These are phyloP conservation scores for Rhodotorula kratochvilovae DNA, from an alignment of 768 basidiomycete species.

Conservation along the genomic window DNA sequence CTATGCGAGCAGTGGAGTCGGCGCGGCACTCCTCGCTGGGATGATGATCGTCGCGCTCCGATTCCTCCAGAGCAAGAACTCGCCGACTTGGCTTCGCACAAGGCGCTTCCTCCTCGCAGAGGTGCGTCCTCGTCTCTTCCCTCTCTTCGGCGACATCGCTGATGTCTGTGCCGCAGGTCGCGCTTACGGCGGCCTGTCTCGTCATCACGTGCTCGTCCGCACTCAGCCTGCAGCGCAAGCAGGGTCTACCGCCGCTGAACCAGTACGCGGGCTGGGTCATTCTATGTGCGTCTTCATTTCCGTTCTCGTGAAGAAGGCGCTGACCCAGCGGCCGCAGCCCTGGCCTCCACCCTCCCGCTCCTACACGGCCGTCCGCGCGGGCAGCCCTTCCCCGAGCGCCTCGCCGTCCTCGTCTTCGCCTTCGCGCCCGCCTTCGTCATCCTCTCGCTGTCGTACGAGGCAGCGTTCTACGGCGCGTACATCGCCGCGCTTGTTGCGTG, in stretches of 20 bases:
- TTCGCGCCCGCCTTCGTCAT: slow-evolving; percentile 72
- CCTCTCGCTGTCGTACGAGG: slow-evolving; percentile 75
- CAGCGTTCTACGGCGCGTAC: slow-evolving; percentile 71
- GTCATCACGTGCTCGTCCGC: slow-evolving; percentile 60
- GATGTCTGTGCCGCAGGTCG: not conserved
- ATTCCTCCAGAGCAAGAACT: not conserved
- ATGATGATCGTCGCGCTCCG: not conserved
- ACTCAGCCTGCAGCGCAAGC: slow-evolving; percentile 60
- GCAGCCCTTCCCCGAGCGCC: slow-evolving; percentile 34
- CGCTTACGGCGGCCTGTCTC: slow-evolving; percentile 49
- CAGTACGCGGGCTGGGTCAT: slow-evolving; percentile 64
- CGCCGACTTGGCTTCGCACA: slow-evolving; percentile 4
- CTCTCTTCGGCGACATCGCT: not conserved
- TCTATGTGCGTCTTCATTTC: slow-evolving; percentile 53
- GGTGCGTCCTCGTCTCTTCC: not conserved
- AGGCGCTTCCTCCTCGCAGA: slow-evolving; percentile 2
- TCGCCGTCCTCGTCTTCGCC: slow-evolving; percentile 55
- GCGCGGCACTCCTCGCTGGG: not conserved
- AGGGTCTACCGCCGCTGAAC: slow-evolving; percentile 60
- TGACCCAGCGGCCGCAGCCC: not conserved
- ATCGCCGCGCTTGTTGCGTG: slow-evolving; percentile 61
- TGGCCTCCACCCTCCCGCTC: slow-evolving; percentile 20
- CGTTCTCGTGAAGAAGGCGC: not conserved
- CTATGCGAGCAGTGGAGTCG: slow-evolving; percentile 13
- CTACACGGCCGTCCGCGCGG: slow-evolving; percentile 32